Evolutionary conservation across 2,329 filamentous ascomycete species (phyloP).

Genomic region (Xylariaceae sp.): DNA sequence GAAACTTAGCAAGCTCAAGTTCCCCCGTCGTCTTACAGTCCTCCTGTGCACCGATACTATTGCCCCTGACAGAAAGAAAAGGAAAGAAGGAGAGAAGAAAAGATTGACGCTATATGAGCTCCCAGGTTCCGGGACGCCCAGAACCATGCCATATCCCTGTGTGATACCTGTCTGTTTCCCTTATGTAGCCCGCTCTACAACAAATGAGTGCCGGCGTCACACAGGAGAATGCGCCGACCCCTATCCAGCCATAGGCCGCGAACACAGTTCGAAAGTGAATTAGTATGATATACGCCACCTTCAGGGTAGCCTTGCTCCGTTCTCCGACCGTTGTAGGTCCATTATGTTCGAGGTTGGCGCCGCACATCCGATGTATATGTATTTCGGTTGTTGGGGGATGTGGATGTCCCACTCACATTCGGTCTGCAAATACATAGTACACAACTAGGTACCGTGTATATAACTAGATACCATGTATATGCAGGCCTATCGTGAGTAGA

Average conservation of each 20-base stretch:
- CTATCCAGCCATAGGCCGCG: constrained; percentile 15
- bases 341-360: not conserved
- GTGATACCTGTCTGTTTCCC: constrained; percentile 13
- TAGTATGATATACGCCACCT: not conserved
- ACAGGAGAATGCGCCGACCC: constrained; percentile 14
- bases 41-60: constrained; percentile 7
- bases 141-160: constrained; percentile 14
- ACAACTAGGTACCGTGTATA: constrained; percentile 1
- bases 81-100: not conserved
- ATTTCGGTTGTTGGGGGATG: not conserved
- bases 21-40: not conserved
- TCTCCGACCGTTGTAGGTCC: constrained; percentile 1
- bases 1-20: not conserved
- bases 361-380: constrained; percentile 5
- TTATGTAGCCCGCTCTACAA: constrained; percentile 16
- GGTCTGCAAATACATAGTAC: constrained; percentile 2
- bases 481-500: not conserved
- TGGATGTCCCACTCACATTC: constrained; percentile 1
- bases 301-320: not conserved
- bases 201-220: constrained; percentile 14
- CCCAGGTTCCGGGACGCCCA: constrained; percentile 3
- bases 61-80: not conserved
- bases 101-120: not conserved
- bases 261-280: constrained; percentile 10
- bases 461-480: not conserved